phyloP scores from a whole-genome alignment of 352 stramenopile species.

The Phytophthora megakarya region DNA sequence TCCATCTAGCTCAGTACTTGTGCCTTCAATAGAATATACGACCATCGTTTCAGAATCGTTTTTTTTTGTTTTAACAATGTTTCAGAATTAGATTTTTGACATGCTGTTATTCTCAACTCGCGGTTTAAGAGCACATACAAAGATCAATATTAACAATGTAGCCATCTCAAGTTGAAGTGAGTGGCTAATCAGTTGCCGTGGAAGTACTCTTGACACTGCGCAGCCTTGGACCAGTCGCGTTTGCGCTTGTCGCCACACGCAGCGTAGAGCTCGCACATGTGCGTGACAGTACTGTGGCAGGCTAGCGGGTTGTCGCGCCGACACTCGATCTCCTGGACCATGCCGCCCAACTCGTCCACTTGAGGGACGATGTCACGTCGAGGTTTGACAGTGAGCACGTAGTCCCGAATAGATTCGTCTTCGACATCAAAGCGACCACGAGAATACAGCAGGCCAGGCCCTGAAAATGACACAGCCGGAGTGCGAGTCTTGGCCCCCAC shows the following conservation, averaged over 20 bases:
- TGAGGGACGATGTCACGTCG: conserved; percentile 77
- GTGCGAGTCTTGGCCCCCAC: conserved; percentile 83
- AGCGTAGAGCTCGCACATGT: conserved; percentile 85
- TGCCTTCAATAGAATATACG: no score
- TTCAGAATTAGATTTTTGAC: no score
- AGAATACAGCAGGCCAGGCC: conserved; percentile 78
- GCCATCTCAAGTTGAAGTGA: conserved; percentile 26
- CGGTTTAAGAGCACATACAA: conserved; percentile 8
- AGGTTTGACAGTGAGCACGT: conserved; percentile 88
- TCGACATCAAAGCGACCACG: conserved; percentile 76
- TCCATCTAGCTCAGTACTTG: no score
- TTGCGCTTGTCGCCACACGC: conserved; percentile 79
- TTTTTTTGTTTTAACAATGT: neutral
- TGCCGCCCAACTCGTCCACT: conserved; percentile 79
- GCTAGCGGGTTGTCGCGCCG: conserved; percentile 74
- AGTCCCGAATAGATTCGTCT: conserved; percentile 78
- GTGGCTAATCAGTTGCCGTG: conserved; percentile 17
- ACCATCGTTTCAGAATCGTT: no score
- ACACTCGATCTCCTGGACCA: conserved; percentile 91
- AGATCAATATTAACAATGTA: conserved; percentile 10
- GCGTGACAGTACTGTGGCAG: conserved; percentile 84
- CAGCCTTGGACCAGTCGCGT: conserved; percentile 79
- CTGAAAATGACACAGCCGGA: conserved; percentile 83
- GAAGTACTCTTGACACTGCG: conserved; percentile 76
- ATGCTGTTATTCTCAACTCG: no score